Evolutionary conservation across 2,329 filamentous ascomycete genomes (phyloP).

Genomic region (Huntiella decipiens): DNA sequence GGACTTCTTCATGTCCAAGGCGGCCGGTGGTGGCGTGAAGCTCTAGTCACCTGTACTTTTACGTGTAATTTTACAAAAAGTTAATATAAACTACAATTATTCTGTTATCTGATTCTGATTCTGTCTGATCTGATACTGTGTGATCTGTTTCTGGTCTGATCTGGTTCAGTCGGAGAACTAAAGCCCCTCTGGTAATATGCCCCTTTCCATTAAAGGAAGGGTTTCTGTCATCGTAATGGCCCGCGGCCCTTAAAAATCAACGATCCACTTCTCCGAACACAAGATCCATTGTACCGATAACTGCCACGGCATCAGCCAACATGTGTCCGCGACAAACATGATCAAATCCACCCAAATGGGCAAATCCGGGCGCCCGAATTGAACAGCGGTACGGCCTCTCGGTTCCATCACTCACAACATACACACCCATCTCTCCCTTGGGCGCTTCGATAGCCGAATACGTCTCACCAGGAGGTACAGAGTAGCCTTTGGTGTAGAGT

Average conservation of each 20-base stretch:
- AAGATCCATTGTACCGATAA: slow-evolving; percentile 79
- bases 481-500: slow-evolving; percentile 95
- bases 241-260: not conserved
- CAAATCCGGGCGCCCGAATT: slow-evolving; percentile 91
- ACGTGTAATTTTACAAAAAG: not conserved
- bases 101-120: too few relatives aligned
- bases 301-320: slow-evolving; percentile 87
- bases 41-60: slow-evolving; percentile 17
- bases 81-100: too few relatives aligned
- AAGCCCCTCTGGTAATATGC: too few relatives aligned
- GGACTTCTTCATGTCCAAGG: slow-evolving; percentile 65
- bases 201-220: too few relatives aligned
- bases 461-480: slow-evolving; percentile 90
- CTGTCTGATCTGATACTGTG: too few relatives aligned
- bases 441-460: slow-evolving; percentile 98
- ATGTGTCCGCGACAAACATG: slow-evolving; percentile 83
- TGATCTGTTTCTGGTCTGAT: too few relatives aligned
- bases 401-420: slow-evolving; percentile 83
- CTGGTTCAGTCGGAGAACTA: too few relatives aligned
- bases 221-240: not conserved
- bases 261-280: slow-evolving; percentile 51
- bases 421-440: slow-evolving; percentile 99
- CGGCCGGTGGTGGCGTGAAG: slow-evolving; percentile 34
- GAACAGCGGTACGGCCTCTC: slow-evolving; percentile 96
- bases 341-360: slow-evolving; percentile 85